Conservation (phyloP, 176 grass and related monocot genomes). For the Luzula sylvatica region DNA sequence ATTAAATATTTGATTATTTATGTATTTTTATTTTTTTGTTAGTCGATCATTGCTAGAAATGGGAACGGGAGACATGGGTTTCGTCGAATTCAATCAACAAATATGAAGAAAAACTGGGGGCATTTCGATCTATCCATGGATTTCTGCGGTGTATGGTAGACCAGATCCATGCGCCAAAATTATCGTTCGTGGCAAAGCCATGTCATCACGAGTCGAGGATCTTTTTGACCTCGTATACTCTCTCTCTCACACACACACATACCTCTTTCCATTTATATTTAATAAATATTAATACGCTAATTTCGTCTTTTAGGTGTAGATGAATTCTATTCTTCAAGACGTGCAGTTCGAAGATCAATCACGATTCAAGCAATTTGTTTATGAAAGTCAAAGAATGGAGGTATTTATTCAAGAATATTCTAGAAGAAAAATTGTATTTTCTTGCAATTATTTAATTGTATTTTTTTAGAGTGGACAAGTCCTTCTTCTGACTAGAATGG, state of each 20-base stretch:
- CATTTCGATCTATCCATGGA: constrained; percentile 96
- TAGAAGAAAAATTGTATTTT: too few relatives aligned
- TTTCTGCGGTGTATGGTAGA: constrained; percentile 67
- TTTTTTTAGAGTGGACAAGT: too few relatives aligned
- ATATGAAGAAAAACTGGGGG: constrained; percentile 98
- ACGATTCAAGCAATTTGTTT: constrained; percentile 98
- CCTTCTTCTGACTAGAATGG: too few relatives aligned
- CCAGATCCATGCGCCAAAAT: constrained; percentile 74
- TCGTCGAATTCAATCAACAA: constrained; percentile 94
- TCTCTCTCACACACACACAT: too few relatives aligned
- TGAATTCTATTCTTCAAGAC: constrained; percentile 84
- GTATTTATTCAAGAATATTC: too few relatives aligned
- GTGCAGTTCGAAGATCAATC: constrained; percentile 95
- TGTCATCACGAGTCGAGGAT: constrained; percentile 69
- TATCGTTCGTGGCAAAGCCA: constrained; percentile 80
- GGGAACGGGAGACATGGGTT: constrained; percentile 99
- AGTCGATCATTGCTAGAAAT: constrained; percentile 99
- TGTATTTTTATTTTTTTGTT: constrained; percentile 22
- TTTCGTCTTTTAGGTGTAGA: constrained; percentile 45
- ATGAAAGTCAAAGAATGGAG: too few relatives aligned
- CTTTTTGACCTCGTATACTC: constrained; percentile 90
- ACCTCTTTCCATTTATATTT: constrained; percentile 5
- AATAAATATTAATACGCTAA: constrained; percentile 12
- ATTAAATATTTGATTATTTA: constrained; percentile 22
- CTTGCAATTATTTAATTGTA: too few relatives aligned